Percentiles rank a stretch among this genome's conserved stretches.
phyloP scores from a whole-genome alignment of 2,329 filamentous ascomycete species.

The Aspergillus fructus region DNA sequence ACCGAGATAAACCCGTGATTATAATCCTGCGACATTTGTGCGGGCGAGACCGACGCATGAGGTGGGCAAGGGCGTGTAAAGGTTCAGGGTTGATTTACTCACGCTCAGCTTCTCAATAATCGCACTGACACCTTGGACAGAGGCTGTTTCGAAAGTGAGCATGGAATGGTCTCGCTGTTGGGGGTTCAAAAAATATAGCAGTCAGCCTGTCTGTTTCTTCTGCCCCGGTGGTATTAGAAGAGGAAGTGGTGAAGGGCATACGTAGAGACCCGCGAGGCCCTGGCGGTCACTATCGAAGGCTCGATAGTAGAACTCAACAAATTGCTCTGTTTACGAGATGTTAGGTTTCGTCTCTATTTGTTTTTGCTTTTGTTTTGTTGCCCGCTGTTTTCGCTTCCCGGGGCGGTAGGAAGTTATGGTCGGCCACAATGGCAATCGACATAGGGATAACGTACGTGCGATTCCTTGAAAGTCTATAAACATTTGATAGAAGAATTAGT shows the following conservation, averaged over 20 bases:
- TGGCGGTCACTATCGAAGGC: slow-evolving; percentile 75
- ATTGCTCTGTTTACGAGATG: slow-evolving; percentile 64
- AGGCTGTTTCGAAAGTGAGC: slow-evolving; percentile 83
- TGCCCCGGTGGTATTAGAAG: not conserved
- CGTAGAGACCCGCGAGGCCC: slow-evolving; percentile 71
- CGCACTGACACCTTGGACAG: slow-evolving; percentile 59
- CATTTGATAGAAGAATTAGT: not conserved
- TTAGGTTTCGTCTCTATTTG: slow-evolving; percentile 18
- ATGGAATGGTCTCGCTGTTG: slow-evolving; percentile 76
- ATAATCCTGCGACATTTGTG: not conserved
- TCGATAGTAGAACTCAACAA: slow-evolving; percentile 87
- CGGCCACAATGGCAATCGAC: not conserved
- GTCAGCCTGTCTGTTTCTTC: slow-evolving; percentile 11
- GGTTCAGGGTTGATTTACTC: slow-evolving; percentile 34
- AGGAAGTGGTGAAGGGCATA: slow-evolving; percentile 48
- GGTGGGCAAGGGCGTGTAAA: not conserved
- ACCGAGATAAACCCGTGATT: not conserved
- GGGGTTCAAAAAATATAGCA: slow-evolving; percentile 1
- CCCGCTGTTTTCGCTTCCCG: not conserved
- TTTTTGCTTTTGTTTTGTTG: not conserved
- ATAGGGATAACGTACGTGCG: slow-evolving; percentile 37
- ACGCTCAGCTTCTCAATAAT: slow-evolving; percentile 85
- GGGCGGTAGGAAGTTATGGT: not conserved
- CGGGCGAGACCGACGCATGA: not conserved
- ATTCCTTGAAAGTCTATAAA: slow-evolving; percentile 37